Base-by-base conservation (phyloP, 805 yeast species). In the Saccharomycopsis malanga region DNA sequence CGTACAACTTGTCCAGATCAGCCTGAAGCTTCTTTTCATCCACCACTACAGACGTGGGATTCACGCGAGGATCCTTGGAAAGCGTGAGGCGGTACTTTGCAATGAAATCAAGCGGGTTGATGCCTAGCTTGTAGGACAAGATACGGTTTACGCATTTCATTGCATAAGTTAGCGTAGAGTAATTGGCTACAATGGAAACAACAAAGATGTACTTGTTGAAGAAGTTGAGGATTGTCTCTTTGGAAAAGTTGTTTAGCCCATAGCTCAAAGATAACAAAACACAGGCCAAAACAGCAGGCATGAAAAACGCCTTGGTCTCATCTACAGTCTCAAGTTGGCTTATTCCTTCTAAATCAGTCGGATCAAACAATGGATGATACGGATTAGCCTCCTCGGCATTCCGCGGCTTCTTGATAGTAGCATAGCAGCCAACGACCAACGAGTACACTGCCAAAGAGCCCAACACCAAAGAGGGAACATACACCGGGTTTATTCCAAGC, bases 211-310 rank as follows among this genome's bases (percentile, higher is more conserved):
- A 70, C 43, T 51, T 55, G 36, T 64, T 65, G 43, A 77, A 49
- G 21, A 59, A 56, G 34, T 54, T 52, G 42, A 62, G 56, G 9
- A 77, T 50, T 7, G 49, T 53, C 4, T 60, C 64, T 7, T 52
- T 53, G 47, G 66, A 63, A 41, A 66, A 53, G 34, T 60, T 57
- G 45, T 64, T 64, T 40, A 72, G 42, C 3, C 58, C 57, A 46
- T 62, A 65, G 55, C 73, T 69, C 34, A 76, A 45, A 0, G 66
- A 64, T 25, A 62, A 49, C 35, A 78, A 59, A n/a, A 55, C 56
- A 17, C 53, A 44, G 5, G 72, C 71, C 4, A 75, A 73, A 4
- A 68, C 12, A 4, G 77, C 46, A 0, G 83, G 83, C 57, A 75
- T 55, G 3, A 61, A 15, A 4, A 68, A 34, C 0, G 73, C 79